Evolutionary conservation across 352 stramenopile species (phyloP), one percentile per base, ranked within the genome.

Genomic region (Nothophytophthora sp.): DNA sequence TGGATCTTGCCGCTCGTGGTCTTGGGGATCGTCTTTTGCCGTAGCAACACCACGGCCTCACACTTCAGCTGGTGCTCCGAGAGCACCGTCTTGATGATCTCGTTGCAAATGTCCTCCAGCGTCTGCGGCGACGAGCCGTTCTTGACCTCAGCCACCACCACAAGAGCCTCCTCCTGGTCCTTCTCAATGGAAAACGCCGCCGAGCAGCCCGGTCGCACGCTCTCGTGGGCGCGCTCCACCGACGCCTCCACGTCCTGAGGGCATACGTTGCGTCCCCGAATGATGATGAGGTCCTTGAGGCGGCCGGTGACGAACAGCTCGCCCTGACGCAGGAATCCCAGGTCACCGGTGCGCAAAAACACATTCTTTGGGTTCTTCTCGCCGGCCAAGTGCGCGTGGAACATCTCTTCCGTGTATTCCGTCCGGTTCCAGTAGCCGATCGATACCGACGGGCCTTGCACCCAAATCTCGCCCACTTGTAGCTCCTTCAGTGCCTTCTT

Each of bases 381-480:
- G 15, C 66, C 64, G 5, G 60, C 59, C n/a, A 92, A 24, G 15
- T 68, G 51, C 5, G 79, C 81, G 15, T 51, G 51, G 55, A 92
- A 94, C 75, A 83, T 81, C 45, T 92, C 68, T 33, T 85, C 56
- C 2, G 81, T 89, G 56, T 86, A 80, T 7, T 91, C 69, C 0
- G 73, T 53, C 18, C 70, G 76, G 48, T 90, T 81, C 73, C 76
- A 94, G 58, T 94, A 94, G 10, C 83, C 83, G 16, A 76, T 28
- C 2, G 79, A 67, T 9, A 91, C 79, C 5, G 78, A 90, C 6
- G 76, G 73, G n/a, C 90, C 94, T 36, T 86, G 63, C 6, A 98
- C 74, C 93, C 94, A 99, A 32, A 99, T 88, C 57, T 99, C 96
- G 39, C 96, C 96, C 2, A 92, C 71, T 22, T 84, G 61, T 23